phyloP scores from a whole-genome alignment of 495 filamentous ascomycete genomes.

The Aspergillus coremiiformis region DNA sequence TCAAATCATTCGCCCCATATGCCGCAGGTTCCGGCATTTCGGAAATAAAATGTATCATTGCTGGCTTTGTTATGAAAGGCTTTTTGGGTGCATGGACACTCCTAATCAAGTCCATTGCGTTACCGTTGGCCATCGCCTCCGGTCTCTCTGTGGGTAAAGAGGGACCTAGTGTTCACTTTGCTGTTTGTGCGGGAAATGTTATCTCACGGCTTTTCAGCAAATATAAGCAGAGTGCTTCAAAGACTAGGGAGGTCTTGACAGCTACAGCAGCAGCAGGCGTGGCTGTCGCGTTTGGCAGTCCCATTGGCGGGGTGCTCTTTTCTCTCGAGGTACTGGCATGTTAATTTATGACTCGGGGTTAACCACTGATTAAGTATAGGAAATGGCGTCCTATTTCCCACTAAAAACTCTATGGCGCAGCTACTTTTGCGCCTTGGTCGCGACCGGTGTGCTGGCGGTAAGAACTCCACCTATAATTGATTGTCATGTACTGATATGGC shows the following conservation, averaged over 20 bases:
- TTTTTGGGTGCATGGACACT: conserved; percentile 91
- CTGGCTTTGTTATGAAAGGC: conserved; percentile 99
- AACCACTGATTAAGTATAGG: conserved; percentile 36
- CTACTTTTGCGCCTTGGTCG: conserved; percentile 96
- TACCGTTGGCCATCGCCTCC: conserved; percentile 90
- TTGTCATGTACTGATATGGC: conserved; percentile 6
- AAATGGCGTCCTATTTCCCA: conserved; percentile 98
- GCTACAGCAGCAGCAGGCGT: conserved; percentile 94
- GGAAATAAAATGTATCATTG: conserved; percentile 99
- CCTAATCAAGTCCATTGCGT: conserved; percentile 84
- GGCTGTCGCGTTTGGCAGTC: conserved; percentile 93
- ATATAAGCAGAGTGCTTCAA: conserved; percentile 87
- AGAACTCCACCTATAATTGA: conserved; percentile 11
- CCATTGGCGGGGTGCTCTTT: conserved; percentile 93
- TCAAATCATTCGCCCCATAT: conserved; percentile 92
- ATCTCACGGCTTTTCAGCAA: conserved; percentile 90
- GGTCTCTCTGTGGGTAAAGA: conserved; percentile 96
- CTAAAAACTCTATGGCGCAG: conserved; percentile 97
- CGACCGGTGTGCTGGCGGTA: conserved; percentile 83
- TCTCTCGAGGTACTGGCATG: conserved; percentile 62
- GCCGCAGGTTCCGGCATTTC: conserved; percentile 96
- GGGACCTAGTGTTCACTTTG: conserved; percentile 96
- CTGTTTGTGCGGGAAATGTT: conserved; percentile 95
- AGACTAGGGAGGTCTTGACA: conserved; percentile 90
- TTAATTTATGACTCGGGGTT: no score